phyloP scores from a whole-genome alignment of 2,329 filamentous ascomycete genomes.

The Talaromyces sp. region DNA sequence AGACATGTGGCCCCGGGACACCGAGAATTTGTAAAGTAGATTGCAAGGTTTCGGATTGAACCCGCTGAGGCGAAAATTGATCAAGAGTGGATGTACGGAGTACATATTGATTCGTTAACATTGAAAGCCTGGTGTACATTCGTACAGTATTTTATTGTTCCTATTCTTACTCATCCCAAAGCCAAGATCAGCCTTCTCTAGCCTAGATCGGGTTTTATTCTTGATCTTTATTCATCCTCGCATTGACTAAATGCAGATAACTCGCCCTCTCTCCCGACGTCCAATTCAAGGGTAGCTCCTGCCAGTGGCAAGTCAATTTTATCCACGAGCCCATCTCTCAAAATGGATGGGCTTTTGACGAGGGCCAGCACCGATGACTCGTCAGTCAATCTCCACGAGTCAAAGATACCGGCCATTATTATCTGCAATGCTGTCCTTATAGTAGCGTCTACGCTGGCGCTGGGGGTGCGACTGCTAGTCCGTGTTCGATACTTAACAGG shows the following conservation, averaged over 20 bases:
- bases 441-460: constrained; percentile 4
- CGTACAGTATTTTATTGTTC: neutral
- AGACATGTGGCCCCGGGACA: too few relatives aligned
- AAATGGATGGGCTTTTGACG: neutral
- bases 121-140: neutral
- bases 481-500: constrained; percentile 18
- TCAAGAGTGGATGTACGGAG: neutral
- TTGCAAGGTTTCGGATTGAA: neutral
- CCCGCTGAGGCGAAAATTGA: neutral
- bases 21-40: neutral
- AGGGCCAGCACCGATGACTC: neutral
- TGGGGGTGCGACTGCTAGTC: constrained; percentile 21
- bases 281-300: neutral
- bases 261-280: neutral
- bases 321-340: neutral
- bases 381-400: neutral
- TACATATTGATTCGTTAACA: neutral
- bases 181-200: neutral
- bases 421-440: constrained; percentile 18
- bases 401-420: constrained; percentile 29
- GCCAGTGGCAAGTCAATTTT: neutral
- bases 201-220: neutral
- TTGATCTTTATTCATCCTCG: neutral
- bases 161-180: neutral
- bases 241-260: neutral